Evolutionary conservation across 148 eudicot species (phyloP).

Genomic region (Camellia lanceoleosa): DNA sequence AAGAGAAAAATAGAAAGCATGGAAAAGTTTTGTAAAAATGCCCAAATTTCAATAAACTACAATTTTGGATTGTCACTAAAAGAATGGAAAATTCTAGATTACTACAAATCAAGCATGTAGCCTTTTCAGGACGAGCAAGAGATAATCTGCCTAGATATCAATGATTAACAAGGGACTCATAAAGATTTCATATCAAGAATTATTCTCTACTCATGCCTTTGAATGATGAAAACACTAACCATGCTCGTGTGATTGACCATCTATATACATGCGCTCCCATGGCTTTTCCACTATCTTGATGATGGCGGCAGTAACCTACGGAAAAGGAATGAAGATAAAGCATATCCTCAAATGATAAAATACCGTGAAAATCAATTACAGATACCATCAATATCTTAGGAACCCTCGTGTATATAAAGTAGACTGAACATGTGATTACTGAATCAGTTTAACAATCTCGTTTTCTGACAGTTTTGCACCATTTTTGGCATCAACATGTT

Average conservation of each 20-base stretch:
- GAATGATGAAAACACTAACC: conserved; percentile 46
- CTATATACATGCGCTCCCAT: conserved; percentile 73
- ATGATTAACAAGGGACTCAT: not conserved
- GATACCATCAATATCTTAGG: not conserved
- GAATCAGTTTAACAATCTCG: not conserved
- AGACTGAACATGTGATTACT: not conserved
- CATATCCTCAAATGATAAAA: not conserved
- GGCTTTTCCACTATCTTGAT: conserved; percentile 86
- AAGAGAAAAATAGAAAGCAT: conserved; percentile 12
- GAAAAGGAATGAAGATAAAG: conserved; percentile 9
- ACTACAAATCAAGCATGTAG: not conserved
- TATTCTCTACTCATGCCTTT: not conserved
- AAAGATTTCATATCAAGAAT: not conserved
- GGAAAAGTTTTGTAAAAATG: not conserved
- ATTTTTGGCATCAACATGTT: not conserved
- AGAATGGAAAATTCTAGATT: not conserved
- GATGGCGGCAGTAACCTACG: conserved; percentile 76
- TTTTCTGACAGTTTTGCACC: not conserved
- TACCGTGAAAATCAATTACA: not conserved
- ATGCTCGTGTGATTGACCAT: conserved; percentile 78
- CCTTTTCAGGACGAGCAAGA: not conserved
- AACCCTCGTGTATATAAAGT: not conserved
- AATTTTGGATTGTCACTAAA: not conserved
- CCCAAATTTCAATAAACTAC: not conserved
- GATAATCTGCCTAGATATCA: not conserved